phyloP scores from a whole-genome alignment of 495 filamentous ascomycete genomes.

The Astrocystis sublimbata region DNA sequence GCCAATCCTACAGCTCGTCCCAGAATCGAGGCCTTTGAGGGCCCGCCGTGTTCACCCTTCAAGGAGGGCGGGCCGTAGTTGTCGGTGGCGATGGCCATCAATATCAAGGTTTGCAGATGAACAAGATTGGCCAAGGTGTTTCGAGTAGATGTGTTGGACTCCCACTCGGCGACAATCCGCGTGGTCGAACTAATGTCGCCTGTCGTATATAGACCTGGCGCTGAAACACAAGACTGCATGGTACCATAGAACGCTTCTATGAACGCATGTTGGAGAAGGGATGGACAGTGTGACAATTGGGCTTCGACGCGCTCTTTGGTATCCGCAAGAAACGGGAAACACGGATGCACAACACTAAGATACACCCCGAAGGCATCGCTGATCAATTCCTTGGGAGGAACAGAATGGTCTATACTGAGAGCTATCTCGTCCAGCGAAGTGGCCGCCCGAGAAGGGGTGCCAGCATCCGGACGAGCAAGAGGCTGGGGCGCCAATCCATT shows the following conservation, averaged over 20 bases:
- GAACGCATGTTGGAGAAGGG: conserved; percentile 68
- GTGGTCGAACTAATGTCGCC: conserved; percentile 47
- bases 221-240: conserved; percentile 57
- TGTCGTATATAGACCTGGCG: conserved; percentile 38
- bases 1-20: conserved; percentile 61
- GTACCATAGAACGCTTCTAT: conserved; percentile 65
- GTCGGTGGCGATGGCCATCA: conserved; percentile 62
- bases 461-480: conserved; percentile 29
- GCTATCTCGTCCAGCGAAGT: conserved; percentile 33
- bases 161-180: conserved; percentile 54
- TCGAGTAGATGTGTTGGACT: conserved; percentile 48
- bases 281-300: conserved; percentile 61
- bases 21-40: conserved; percentile 45
- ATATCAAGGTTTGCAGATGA: conserved; percentile 62
- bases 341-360: conserved; percentile 68
- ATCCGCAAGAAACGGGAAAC: conserved; percentile 71
- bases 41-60: conserved; percentile 34
- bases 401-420: conserved; percentile 31
- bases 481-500: conserved; percentile 47
- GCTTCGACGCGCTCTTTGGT: conserved; percentile 63
- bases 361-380: conserved; percentile 61
- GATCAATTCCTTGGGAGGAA: conserved; percentile 41
- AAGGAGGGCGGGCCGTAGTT: conserved; percentile 41
- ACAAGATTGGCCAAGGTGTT: conserved; percentile 56
- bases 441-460: conserved; percentile 32